Evolutionary conservation across 2,329 filamentous ascomycete genomes (phyloP).

Genomic region (Ceratocystis eucalypticola): DNA sequence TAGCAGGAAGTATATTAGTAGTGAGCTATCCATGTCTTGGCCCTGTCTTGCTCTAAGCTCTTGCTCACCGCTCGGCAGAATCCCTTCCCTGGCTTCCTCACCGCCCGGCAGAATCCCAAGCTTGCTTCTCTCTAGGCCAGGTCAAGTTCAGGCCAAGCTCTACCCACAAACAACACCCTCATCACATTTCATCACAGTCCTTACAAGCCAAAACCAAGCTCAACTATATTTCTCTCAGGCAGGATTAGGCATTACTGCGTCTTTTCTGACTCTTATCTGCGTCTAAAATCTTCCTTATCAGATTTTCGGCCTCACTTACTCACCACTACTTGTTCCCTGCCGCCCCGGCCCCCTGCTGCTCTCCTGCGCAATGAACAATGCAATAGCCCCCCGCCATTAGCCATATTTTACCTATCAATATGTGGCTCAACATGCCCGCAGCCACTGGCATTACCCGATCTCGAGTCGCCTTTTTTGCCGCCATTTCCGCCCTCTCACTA

Average conservation of each 20-base stretch:
- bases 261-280: too few relatives aligned
- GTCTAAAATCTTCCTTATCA: too few relatives aligned
- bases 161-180: background rate
- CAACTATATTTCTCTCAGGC: too few relatives aligned
- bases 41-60: background rate
- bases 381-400: conserved; percentile 10
- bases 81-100: background rate
- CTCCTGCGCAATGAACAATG: conserved; percentile 13
- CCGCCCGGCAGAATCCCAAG: conserved; percentile 20
- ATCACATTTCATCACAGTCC: background rate
- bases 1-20: too few relatives aligned
- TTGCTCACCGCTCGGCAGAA: background rate
- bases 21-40: background rate
- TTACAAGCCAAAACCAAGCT: too few relatives aligned
- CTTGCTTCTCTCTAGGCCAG: background rate
- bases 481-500: conserved; percentile 43
- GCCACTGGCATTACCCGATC: conserved; percentile 43
- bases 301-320: too few relatives aligned
- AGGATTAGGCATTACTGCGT: too few relatives aligned
- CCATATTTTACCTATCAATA: conserved; percentile 21
- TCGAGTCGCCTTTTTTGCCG: conserved; percentile 38
- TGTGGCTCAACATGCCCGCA: conserved; percentile 37
- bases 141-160: background rate
- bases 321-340: too few relatives aligned
- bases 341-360: too few relatives aligned